phyloP scores from a whole-genome alignment of 495 filamentous ascomycete species.

The Barbatosphaeria neglecta region DNA sequence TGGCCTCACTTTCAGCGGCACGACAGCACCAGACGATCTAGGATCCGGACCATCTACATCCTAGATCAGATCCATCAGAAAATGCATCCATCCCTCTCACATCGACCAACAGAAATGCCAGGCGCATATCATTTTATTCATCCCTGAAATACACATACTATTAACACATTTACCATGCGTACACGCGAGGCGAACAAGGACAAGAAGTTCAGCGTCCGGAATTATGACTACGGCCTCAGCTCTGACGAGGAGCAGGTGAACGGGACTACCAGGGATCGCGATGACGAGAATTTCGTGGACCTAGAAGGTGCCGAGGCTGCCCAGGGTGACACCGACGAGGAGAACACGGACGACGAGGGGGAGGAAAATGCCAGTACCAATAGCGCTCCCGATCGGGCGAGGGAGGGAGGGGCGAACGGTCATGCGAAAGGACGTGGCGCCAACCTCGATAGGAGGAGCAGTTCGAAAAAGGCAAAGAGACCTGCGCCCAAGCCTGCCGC shows the following conservation, averaged over 20 bases:
- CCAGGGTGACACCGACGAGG: not conserved
- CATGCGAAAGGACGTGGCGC: conserved; percentile 3
- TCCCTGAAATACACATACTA: not conserved
- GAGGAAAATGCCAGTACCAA: too few relatives aligned
- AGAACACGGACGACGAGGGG: conserved; percentile 5
- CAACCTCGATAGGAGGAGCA: too few relatives aligned
- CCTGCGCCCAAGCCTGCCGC: conserved; percentile 12
- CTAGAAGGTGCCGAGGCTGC: not conserved
- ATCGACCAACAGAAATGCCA: too few relatives aligned
- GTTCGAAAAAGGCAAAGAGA: conserved; percentile 8
- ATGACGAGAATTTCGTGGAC: conserved; percentile 12
- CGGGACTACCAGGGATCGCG: not conserved
- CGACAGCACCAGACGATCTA: too few relatives aligned
- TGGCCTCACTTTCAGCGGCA: too few relatives aligned
- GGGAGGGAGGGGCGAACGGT: conserved; percentile 7
- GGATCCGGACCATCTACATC: too few relatives aligned
- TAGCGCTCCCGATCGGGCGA: too few relatives aligned
- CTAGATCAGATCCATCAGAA: too few relatives aligned
- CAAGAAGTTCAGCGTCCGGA: not conserved
- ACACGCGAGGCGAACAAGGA: not conserved
- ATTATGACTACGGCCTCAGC: not conserved
- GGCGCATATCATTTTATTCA: too few relatives aligned
- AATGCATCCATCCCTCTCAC: too few relatives aligned
- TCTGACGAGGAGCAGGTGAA: not conserved
- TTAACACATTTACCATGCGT: not conserved